Percentiles rank a stretch among this genome's conserved stretches.
Conservation (phyloP, 2,329 filamentous ascomycete genomes). For the Chaetomiaceae sp. region DNA sequence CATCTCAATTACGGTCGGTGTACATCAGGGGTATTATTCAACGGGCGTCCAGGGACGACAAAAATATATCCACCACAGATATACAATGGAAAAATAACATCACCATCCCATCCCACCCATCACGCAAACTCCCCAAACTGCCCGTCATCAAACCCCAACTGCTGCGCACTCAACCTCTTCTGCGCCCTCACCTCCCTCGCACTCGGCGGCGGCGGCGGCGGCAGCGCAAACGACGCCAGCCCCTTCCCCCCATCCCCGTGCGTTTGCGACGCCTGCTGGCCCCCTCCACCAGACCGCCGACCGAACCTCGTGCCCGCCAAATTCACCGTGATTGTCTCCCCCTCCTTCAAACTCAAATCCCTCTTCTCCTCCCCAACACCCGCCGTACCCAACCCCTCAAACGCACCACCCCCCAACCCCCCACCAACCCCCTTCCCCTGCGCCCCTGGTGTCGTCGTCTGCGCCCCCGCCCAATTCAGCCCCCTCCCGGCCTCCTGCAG, state of each 20-base stretch:
- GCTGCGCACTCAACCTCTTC: constrained; percentile 50
- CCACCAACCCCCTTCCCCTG: constrained; percentile 26
- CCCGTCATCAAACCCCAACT: constrained; percentile 79
- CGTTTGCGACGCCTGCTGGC: constrained; percentile 24
- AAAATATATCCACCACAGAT: neutral
- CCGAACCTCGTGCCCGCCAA: constrained; percentile 54
- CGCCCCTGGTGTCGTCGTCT: neutral
- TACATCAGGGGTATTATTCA: too few relatives aligned
- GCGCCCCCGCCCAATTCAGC: constrained; percentile 38
- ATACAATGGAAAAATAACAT: neutral
- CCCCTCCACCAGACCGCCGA: constrained; percentile 37
- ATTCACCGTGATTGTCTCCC: constrained; percentile 81
- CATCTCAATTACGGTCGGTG: neutral
- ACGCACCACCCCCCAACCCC: constrained; percentile 12
- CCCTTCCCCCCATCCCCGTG: constrained; percentile 28
- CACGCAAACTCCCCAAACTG: constrained; percentile 78
- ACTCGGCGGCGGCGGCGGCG: constrained; percentile 66
- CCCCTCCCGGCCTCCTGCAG: constrained; percentile 72
- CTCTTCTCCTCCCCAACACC: constrained; percentile 50
- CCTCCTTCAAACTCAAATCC: constrained; percentile 82
- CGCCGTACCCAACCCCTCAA: constrained; percentile 21
- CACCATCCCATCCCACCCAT: neutral
- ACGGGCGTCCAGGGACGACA: too few relatives aligned
- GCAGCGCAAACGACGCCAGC: constrained; percentile 61
- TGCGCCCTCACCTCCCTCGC: constrained; percentile 55